These are phyloP conservation scores for Trichophyton verrucosum DNA, from an alignment of 2,329 filamentous ascomycete genomes.

Conservation along the genomic window DNA sequence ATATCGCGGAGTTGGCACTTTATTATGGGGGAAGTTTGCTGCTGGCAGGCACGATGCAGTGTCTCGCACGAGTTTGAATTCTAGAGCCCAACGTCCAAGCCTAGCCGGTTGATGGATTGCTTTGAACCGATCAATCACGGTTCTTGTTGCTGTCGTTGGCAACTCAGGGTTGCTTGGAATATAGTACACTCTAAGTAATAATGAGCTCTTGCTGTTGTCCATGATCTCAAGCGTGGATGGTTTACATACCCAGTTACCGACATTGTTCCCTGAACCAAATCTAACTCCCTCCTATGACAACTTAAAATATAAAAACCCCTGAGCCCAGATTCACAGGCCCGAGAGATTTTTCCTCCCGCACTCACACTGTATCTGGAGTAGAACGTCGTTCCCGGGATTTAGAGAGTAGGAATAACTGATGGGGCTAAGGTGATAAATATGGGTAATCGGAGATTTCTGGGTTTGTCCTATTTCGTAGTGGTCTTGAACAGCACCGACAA, in stretches of 20 bases:
- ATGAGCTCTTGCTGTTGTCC: background rate
- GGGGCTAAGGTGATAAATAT: too few species aligned
- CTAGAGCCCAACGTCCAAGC: constrained; percentile 29
- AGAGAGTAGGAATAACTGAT: too few species aligned
- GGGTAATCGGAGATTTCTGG: too few species aligned
- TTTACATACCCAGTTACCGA: constrained; percentile 21
- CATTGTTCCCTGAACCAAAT: background rate
- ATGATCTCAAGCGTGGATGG: background rate
- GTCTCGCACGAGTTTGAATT: constrained; percentile 33
- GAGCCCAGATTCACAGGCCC: too few species aligned
- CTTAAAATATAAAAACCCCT: too few species aligned
- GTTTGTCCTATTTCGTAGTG: too few species aligned
- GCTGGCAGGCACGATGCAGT: constrained; percentile 30
- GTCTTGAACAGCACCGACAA: too few species aligned
- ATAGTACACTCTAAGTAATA: constrained; percentile 28
- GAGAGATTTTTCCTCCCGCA: too few species aligned
- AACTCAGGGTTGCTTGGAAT: constrained; percentile 31
- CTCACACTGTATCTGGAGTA: too few species aligned
- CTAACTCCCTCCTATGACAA: background rate
- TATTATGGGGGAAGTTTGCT: constrained; percentile 21
- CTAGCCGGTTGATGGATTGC: constrained; percentile 25
- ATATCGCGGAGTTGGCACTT: constrained; percentile 23
- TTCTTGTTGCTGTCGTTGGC: constrained; percentile 22
- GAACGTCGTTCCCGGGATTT: too few species aligned
- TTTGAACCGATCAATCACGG: constrained; percentile 29